Evolutionary conservation across 1,139 yeast genomes (phyloP), one percentile per base, ranked within the genome.

Genomic region (Scheffersomyces quercinus): DNA sequence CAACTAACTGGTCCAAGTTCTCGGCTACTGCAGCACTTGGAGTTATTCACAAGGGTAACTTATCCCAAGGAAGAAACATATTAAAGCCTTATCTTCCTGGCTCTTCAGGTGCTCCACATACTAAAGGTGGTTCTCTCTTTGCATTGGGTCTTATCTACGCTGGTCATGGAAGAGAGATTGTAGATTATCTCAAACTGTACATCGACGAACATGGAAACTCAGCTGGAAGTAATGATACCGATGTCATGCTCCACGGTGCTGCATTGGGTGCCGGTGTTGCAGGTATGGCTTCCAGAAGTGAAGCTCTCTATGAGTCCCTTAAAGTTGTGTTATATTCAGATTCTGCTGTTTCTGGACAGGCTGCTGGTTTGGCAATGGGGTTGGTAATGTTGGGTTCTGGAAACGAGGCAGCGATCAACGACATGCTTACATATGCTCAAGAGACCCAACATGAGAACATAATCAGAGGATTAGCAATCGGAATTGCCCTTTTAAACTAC

Each of bases 1-100:
- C 99, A 10, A 85, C 95, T 40, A 91, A 91, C 67, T 93, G 99
- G 99, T 91, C 97, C 7, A 93, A 93, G 62, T 93, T 93, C 62
- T 83, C 96, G 0, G 98, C 99, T 5, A 93, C 99, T 28, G 99
- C 99, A 14, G 97, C 98, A 11, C 75, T 95, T 47, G 99, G 99
- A 62, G 99, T 93, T 29, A 91, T 93, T 55, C 99, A 93, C 62
- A 88, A 87, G 60, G 99, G 99, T 42, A 91, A 93, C 63, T 77
- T 93, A 50, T 81, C 96, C 1, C 96, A 89, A 62, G 99, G 99
- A 45, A 83, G 84, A 63, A 81, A 85, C 51, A 83, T 93, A 41
- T 78, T 93, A 62, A 85, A 86, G 53, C 98, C 99, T 29, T 95
- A 93, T 61, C 77, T 93, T 49, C 98, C 99, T 35, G 95, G 95